Conservation (phyloP, 768 basidiomycete genomes). For the Chalciporus chontae region DNA sequence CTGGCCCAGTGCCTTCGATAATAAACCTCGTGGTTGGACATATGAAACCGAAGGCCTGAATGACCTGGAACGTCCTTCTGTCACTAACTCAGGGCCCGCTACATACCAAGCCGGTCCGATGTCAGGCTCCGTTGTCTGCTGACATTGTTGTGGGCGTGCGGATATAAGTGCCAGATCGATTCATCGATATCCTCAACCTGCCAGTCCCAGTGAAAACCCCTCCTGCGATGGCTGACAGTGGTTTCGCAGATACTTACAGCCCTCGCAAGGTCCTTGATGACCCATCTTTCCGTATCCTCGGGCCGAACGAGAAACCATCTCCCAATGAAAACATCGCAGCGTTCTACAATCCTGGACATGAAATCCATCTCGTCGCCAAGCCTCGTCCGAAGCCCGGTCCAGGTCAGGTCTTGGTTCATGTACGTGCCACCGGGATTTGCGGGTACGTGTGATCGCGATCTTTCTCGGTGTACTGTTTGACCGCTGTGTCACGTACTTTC, state of each 20-base stretch:
- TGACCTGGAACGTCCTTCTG: no score
- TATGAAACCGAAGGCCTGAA: no score
- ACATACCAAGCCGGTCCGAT: no score
- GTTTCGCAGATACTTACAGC: constrained; percentile 44
- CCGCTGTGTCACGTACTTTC: background rate
- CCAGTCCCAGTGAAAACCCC: background rate
- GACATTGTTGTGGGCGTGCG: background rate
- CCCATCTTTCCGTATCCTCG: constrained; percentile 51
- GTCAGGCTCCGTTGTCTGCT: background rate
- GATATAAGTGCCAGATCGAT: background rate
- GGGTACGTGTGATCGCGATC: constrained; percentile 40
- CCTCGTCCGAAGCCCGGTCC: constrained; percentile 56
- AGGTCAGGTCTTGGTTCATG: constrained; percentile 64
- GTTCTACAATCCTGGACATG: constrained; percentile 61
- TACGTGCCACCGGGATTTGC: constrained; percentile 67
- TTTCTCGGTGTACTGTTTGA: background rate
- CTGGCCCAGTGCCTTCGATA: no score
- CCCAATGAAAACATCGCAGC: constrained; percentile 53
- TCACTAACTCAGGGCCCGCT: no score
- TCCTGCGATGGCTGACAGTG: constrained; percentile 19
- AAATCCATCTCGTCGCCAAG: constrained; percentile 66
- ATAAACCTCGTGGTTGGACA: no score
- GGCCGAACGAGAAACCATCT: constrained; percentile 46
- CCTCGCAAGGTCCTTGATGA: constrained; percentile 56
- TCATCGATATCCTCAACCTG: background rate